Percentiles rank a stretch among this genome's conserved stretches.
These are phyloP conservation scores for Colletotrichum higginsianum DNA, from an alignment of 2,329 filamentous ascomycete genomes.

Conservation along the genomic window DNA sequence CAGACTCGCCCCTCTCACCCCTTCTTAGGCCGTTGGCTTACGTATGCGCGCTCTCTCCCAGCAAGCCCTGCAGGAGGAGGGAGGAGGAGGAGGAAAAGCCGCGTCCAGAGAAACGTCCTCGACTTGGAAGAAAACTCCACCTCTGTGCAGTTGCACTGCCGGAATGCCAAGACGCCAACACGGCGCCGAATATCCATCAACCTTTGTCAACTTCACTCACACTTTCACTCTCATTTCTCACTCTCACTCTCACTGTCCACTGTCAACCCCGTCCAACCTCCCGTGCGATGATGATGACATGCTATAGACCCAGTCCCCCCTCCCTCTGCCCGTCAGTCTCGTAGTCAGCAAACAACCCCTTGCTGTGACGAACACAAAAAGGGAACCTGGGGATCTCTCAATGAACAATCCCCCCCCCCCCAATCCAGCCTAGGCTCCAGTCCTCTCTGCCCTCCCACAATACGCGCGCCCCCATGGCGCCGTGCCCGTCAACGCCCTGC, in stretches of 20 bases:
- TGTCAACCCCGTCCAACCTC: neutral
- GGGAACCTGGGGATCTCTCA: too few species aligned
- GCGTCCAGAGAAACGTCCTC: neutral
- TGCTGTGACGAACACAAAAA: too few species aligned
- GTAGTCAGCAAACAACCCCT: too few species aligned
- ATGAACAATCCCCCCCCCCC: too few species aligned
- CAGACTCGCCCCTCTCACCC: too few species aligned
- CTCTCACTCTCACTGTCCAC: neutral
- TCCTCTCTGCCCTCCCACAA: constrained; percentile 8
- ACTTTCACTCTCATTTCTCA: neutral
- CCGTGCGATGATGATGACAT: neutral
- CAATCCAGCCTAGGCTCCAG: too few species aligned
- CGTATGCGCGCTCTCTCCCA: neutral
- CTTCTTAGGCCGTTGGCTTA: neutral
- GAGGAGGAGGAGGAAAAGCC: neutral
- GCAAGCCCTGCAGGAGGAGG: neutral
- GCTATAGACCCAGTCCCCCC: too few species aligned
- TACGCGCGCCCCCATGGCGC: constrained; percentile 4
- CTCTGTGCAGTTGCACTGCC: constrained; percentile 35
- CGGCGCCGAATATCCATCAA: constrained; percentile 34
- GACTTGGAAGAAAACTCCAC: neutral
- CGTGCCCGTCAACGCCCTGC: neutral
- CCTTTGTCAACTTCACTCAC: constrained; percentile 13
- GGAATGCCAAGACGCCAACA: constrained; percentile 38
- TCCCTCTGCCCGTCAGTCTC: too few species aligned